Base-by-base conservation (phyloP, 441 rosid genomes). In the Gossypium schwendimanii region DNA sequence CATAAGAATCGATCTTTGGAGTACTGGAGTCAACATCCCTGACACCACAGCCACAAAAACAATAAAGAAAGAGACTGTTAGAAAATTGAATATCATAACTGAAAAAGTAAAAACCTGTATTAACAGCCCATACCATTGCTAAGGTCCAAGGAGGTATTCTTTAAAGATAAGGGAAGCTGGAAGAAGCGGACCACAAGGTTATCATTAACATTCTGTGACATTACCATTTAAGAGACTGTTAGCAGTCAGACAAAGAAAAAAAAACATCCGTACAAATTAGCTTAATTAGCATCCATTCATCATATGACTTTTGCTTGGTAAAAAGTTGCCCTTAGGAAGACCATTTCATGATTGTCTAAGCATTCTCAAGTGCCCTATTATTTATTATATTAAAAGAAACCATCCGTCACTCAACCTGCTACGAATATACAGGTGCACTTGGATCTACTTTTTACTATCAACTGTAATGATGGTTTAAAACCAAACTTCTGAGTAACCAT, bases 141-240 rank as follows among this genome's bases (percentile, higher is more conserved):
- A 23, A 84, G 79, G 59, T 88, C 93, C 79, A 91, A 73, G 47
- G 88, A 81, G 47, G 83, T 66, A 54, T 80, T 86, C 79, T 84
- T 85, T 52, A 96, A 86, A 33, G 97, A 91, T 63, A 91, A 79
- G 23, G 91, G 82, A 77, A 93, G 96, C 86, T 96, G 99, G 81
- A 96, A 93, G 87, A 85, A 84, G 73, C 92, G 83, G 50, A 85
- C 79, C 60, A 90, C 83, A 61, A 88, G 83, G 81, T 74, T 84
- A 62, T 82, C 90, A 74, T 81, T 86, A 18, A 85, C 79, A 77
- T 84, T 88, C 98, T 96, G 98, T 76, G 78, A 66, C 61, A 75
- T 66, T 50, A 59, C 36, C 75, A 55, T 53, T 74, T 62, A 44
- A 28, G 28, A 31, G 21, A 54, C 9, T 11, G 24, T 71, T 20